Evolutionary conservation across 2,329 filamentous ascomycete genomes (phyloP).

Genomic region (Monilinia polystroma): DNA sequence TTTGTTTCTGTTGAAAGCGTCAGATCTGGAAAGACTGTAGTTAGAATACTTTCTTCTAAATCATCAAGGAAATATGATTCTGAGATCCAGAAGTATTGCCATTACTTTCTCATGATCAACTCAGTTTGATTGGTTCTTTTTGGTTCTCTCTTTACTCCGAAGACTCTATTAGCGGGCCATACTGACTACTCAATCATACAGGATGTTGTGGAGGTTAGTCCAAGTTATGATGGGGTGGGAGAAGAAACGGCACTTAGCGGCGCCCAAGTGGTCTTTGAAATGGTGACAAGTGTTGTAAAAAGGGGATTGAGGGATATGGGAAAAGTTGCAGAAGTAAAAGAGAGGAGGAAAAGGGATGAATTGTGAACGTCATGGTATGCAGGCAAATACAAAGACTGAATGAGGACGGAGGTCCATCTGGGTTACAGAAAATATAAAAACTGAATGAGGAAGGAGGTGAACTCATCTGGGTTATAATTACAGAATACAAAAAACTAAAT

Average conservation of each 20-base stretch:
- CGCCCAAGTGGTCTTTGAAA: constrained; percentile 81
- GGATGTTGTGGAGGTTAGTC: constrained; percentile 86
- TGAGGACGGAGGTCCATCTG: background rate
- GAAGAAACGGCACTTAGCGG: constrained; percentile 82
- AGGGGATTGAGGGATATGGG: constrained; percentile 46
- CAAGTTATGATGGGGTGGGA: constrained; percentile 76
- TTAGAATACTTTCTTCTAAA: no score
- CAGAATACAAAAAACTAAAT: background rate
- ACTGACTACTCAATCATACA: background rate
- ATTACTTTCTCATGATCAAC: no score
- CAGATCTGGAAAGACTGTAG: no score
- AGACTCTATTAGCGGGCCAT: background rate
- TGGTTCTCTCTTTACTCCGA: background rate
- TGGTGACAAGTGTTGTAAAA: constrained; percentile 75
- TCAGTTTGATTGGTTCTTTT: no score
- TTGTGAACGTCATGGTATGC: background rate
- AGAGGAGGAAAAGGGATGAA: background rate
- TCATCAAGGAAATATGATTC: no score
- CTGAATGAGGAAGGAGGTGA: background rate
- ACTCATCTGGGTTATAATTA: background rate
- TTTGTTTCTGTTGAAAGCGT: no score
- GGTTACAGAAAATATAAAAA: background rate
- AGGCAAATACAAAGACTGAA: background rate
- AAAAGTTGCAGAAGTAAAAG: background rate
- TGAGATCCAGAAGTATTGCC: no score